These are phyloP conservation scores for Mrakia hoshinonis DNA, from an alignment of 768 basidiomycete species.

Conservation along the genomic window DNA sequence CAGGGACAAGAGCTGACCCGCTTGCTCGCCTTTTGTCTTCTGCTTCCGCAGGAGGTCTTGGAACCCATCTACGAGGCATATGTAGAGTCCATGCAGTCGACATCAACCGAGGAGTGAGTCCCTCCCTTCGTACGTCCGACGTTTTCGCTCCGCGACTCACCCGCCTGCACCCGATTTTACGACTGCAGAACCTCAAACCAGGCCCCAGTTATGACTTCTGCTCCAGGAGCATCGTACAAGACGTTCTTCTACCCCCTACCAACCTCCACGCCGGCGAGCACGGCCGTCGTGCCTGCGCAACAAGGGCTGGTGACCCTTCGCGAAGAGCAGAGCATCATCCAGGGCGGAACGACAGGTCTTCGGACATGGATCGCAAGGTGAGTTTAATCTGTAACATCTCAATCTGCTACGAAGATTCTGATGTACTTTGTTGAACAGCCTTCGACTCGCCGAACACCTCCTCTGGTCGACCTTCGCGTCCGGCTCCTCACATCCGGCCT, in stretches of 20 bases:
- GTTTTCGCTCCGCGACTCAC: neutral
- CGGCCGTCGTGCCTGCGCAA: neutral
- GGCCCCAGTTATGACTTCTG: neutral
- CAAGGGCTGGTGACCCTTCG: constrained; percentile 12
- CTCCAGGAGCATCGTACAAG: constrained; percentile 25
- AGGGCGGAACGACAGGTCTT: constrained; percentile 24
- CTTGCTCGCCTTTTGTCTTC: neutral
- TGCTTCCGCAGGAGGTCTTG: constrained; percentile 2
- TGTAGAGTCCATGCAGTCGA: neutral
- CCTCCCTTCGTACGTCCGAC: neutral
- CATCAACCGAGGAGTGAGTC: neutral
- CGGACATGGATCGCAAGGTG: constrained; percentile 25
- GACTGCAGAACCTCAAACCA: neutral
- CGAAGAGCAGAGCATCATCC: constrained; percentile 28
- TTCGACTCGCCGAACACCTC: constrained; percentile 23
- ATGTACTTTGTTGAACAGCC: neutral
- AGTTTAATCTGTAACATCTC: neutral
- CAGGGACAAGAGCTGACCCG: neutral
- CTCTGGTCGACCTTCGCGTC: neutral
- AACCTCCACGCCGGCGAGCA: neutral
- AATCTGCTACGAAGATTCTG: neutral
- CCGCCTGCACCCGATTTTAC: neutral
- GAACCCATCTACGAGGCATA: constrained; percentile 23
- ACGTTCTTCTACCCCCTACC: constrained; percentile 27
- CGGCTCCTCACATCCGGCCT: neutral